A percentile compares a stretch with the other conserved stretches of the same genome.
Evolutionary conservation across 2,329 filamentous ascomycete species (phyloP).

Genomic region (Penicillium crustosum): DNA sequence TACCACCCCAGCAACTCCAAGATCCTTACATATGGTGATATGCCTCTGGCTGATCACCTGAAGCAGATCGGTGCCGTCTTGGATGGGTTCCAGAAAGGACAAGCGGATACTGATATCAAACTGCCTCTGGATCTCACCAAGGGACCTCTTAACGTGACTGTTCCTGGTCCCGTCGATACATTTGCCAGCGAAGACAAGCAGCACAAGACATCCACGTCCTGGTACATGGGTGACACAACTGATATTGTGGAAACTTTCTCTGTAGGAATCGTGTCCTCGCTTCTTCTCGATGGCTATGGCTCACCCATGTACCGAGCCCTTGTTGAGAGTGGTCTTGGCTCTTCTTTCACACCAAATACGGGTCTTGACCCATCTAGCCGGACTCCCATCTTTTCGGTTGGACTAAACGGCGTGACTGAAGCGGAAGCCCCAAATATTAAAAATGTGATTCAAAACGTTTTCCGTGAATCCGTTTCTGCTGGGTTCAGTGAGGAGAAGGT

Average conservation of each 20-base stretch:
- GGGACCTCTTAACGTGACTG: constrained; percentile 67
- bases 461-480: constrained; percentile 67
- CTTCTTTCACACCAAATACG: constrained; percentile 91
- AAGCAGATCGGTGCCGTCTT: constrained; percentile 75
- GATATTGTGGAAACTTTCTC: constrained; percentile 88
- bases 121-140: constrained; percentile 68
- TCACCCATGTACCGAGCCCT: constrained; percentile 87
- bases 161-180: constrained; percentile 81
- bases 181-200: constrained; percentile 83
- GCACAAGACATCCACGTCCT: constrained; percentile 90
- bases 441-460: constrained; percentile 68
- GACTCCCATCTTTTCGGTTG: constrained; percentile 82
- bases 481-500: constrained; percentile 91
- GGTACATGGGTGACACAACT: constrained; percentile 80
- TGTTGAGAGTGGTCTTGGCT: constrained; percentile 84
- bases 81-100: constrained; percentile 68
- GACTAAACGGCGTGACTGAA: constrained; percentile 83
- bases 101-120: constrained; percentile 71
- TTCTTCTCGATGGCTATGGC: constrained; percentile 91
- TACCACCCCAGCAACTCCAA: constrained; percentile 98
- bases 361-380: constrained; percentile 81
- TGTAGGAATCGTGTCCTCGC: constrained; percentile 73
- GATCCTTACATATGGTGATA: constrained; percentile 91
- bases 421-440: constrained; percentile 76
- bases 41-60: constrained; percentile 79